Evolutionary conservation across 768 basidiomycete genomes (phyloP).

Genomic region (Thelephora ganbajun): DNA sequence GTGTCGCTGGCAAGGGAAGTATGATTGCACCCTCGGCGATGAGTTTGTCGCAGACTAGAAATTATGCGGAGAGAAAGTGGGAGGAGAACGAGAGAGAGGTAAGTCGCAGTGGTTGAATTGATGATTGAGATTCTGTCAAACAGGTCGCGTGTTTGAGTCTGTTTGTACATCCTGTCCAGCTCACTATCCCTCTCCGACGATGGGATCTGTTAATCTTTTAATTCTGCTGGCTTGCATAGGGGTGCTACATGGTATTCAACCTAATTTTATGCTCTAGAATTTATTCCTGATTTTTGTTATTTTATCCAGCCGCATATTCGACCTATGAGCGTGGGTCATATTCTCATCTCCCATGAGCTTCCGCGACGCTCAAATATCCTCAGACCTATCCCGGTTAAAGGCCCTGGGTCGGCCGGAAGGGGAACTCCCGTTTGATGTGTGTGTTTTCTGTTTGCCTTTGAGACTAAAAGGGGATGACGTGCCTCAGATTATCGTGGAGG

Average conservation of each 20-base stretch:
- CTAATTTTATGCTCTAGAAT: too few relatives aligned
- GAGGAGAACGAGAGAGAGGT: background rate
- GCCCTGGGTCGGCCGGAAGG: conserved; percentile 61
- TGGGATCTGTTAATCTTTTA: background rate
- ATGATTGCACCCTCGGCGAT: background rate
- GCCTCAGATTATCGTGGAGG: conserved; percentile 55
- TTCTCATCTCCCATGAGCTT: background rate
- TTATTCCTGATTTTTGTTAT: too few relatives aligned
- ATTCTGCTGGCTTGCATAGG: conserved; percentile 1
- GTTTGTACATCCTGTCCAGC: background rate
- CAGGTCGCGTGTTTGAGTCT: background rate
- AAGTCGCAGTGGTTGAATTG: background rate
- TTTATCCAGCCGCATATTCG: conserved; percentile 54
- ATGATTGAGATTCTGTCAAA: conserved; percentile 1
- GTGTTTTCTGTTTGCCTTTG: conserved; percentile 6
- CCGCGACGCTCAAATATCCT: conserved; percentile 1
- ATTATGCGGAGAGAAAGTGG: conserved; percentile 6
- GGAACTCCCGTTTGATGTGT: conserved; percentile 48
- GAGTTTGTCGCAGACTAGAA: background rate
- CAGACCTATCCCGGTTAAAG: conserved; percentile 68
- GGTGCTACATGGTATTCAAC: background rate
- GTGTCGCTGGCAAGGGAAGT: background rate
- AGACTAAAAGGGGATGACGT: too few relatives aligned
- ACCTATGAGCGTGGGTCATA: conserved; percentile 57
- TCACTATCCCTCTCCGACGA: background rate